phyloP scores from a whole-genome alignment of 73 alveolate species.

The Paramecium caudatum region DNA sequence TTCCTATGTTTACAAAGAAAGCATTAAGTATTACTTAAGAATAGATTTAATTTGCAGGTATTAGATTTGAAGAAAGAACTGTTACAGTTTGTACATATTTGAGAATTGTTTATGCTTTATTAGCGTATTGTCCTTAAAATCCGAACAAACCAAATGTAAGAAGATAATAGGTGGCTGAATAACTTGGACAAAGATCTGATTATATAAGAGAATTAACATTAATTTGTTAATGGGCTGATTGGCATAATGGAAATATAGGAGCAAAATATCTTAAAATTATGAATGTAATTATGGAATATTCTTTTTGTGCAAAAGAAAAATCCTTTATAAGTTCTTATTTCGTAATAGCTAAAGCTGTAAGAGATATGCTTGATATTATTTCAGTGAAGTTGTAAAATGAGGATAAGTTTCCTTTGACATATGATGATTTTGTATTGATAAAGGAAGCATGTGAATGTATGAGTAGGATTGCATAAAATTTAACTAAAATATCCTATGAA shows the following conservation, averaged over 20 bases:
- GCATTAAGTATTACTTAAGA: conserved; percentile 26
- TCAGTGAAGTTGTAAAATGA: conserved; percentile 64
- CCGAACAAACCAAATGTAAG: neutral
- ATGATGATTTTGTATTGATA: conserved; percentile 73
- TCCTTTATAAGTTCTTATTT: conserved; percentile 66
- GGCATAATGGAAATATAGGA: conserved; percentile 86
- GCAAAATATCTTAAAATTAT: conserved; percentile 88
- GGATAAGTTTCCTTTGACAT: conserved; percentile 72
- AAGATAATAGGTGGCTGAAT: conserved; percentile 69
- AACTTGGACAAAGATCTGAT: conserved; percentile 73
- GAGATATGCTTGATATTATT: conserved; percentile 72
- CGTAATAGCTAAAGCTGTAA: conserved; percentile 73
- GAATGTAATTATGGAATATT: conserved; percentile 70
- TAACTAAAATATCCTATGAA: conserved; percentile 27
- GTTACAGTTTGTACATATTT: conserved; percentile 81
- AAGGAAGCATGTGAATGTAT: conserved; percentile 71
- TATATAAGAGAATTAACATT: conserved; percentile 81
- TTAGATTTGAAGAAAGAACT: conserved; percentile 55
- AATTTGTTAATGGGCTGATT: conserved; percentile 91
- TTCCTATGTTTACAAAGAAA: conserved; percentile 32
- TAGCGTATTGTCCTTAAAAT: conserved; percentile 80
- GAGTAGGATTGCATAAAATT: conserved; percentile 44
- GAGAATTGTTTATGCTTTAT: conserved; percentile 82
- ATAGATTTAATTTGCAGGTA: neutral
- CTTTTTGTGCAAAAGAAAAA: conserved; percentile 49